Conservation (phyloP, 1,284 basidiomycete genomes). For the Phellinidium pouzarii region DNA sequence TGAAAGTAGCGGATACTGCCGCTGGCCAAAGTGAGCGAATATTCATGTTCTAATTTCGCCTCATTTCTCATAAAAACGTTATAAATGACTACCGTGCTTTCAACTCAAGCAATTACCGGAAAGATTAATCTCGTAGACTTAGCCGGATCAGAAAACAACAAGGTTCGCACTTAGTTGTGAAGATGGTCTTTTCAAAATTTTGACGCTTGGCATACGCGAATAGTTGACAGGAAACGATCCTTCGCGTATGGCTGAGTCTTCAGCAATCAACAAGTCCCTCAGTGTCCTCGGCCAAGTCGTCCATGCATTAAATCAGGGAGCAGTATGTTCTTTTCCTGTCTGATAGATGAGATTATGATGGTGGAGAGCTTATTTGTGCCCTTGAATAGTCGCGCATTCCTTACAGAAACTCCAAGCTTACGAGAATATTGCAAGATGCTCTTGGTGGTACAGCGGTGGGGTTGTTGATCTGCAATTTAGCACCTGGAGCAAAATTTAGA, state of each 20-base stretch:
- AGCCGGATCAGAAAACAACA: slow-evolving; percentile 85
- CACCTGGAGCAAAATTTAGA: slow-evolving; percentile 71
- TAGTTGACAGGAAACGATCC: slow-evolving; percentile 76
- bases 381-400: slow-evolving; percentile 63
- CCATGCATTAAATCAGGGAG: slow-evolving; percentile 70
- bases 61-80: neutral
- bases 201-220: neutral
- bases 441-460: slow-evolving; percentile 73
- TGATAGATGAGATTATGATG: neutral
- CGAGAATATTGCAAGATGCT: slow-evolving; percentile 77
- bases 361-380: neutral
- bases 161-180: slow-evolving; percentile 36
- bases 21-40: slow-evolving; percentile 42
- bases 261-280: slow-evolving; percentile 81
- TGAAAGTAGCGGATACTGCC: slow-evolving; percentile 42
- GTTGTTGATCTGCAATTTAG: slow-evolving; percentile 76
- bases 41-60: slow-evolving; percentile 6
- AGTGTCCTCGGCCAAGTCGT: slow-evolving; percentile 80
- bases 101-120: slow-evolving; percentile 48
- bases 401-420: slow-evolving; percentile 79
- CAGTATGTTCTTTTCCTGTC: slow-evolving; percentile 37
- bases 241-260: slow-evolving; percentile 72
- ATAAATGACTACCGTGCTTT: no score
- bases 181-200: neutral
- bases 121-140: slow-evolving; percentile 83